Base-by-base conservation (phyloP, 371 early-diverging fungal genomes). In the Saksenaea vasiformis region DNA sequence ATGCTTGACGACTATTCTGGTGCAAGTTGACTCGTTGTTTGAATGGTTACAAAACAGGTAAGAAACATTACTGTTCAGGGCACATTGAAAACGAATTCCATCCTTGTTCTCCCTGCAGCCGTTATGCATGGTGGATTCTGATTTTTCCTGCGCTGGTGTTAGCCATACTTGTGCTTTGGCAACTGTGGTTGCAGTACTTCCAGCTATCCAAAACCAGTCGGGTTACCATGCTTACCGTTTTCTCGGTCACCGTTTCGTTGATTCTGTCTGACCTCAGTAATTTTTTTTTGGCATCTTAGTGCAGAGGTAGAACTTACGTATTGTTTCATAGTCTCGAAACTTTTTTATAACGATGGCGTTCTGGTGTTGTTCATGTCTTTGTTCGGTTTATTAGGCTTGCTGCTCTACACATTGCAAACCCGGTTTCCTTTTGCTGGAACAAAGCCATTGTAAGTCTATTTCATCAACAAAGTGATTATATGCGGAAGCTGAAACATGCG, bases 111-210 rank as follows among this genome's bases (percentile, higher is more conserved):
- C 34, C 24, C 5, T 28, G 43, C 53, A 74, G 77, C 58, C 67
- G 66, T 51, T 74, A 71, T 58, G 66, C 68, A 17, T 76, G 77
- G 77, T 76, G 74, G 77, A 57, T 72, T 9, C 62, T 73, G 5
- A 47, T 81, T 15, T 44, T 74, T 28, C 77, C 75, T 2, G 60
- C 68, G 3, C 54, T 66, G n/a, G 8, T 75, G 5, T 27, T 73
- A 0, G 63, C 71, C 19, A 34, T 64, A 0, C 38, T 72, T 4
- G 43, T 65, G 13, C 67, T 70, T 24, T 78, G 77, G 77, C 71
- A 74, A 24, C 62, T 81, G 22, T 81, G 81, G 81, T 56, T 70
- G 22, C 70, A 73, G 11, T 76, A 81, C 39, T 74, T 74, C 19
- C 74, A 74, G 36, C 17, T 81, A n/a, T 69, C 77, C 11, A 27